Conservation (phyloP, 331 rosid species). For the Cydonia oblonga region DNA sequence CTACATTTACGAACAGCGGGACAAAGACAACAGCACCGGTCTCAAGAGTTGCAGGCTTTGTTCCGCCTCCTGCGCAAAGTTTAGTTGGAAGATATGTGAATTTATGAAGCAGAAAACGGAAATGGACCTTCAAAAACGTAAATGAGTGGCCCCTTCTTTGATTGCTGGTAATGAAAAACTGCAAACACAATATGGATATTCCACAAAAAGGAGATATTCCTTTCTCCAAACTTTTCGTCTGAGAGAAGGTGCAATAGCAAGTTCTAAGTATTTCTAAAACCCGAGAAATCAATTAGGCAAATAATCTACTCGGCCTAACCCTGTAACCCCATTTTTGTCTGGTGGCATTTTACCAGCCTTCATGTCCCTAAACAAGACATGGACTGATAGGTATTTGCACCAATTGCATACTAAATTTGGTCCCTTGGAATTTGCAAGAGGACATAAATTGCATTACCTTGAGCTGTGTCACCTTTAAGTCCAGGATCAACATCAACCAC, state of each 20-base stretch:
- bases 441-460: conserved; percentile 40
- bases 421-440: conserved; percentile 3
- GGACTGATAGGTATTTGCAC: not conserved
- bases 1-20: conserved; percentile 64
- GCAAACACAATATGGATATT: too few relatives aligned
- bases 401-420: not conserved
- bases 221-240: too few relatives aligned
- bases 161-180: not conserved
- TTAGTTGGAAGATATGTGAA: not conserved
- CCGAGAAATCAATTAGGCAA: not conserved
- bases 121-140: too few relatives aligned
- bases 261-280: not conserved
- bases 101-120: too few relatives aligned
- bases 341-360: not conserved
- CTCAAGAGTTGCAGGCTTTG: conserved; percentile 92
- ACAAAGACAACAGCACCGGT: conserved; percentile 78
- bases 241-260: not conserved
- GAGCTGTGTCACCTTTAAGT: conserved; percentile 80
- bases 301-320: not conserved
- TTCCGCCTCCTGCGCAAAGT: conserved; percentile 58
- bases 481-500: conserved; percentile 78
- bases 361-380: not conserved
- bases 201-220: too few relatives aligned
- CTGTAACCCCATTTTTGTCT: not conserved
- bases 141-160: not conserved